Evolutionary conservation across 2,329 filamentous ascomycete genomes (phyloP), one percentile per base, ranked within the genome.

Genomic region (Fusarium dimerum): DNA sequence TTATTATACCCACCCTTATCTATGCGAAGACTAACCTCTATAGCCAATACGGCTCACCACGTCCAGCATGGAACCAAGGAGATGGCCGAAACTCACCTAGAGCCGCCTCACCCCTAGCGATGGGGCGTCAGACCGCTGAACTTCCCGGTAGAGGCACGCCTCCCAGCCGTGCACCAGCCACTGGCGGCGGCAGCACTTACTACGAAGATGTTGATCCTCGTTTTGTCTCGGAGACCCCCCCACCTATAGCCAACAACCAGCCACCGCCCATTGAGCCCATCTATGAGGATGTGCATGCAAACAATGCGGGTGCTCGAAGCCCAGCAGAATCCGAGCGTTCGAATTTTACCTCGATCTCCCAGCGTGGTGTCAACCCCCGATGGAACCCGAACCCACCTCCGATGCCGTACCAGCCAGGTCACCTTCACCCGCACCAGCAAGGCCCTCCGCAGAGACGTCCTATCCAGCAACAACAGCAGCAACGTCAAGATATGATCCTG

Each of bases 171-270:
- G 40, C 67, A 65, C 47, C 62, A 61, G 8, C 56, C 62, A 36
- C 47, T 9, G 48, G 40, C 45, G 74, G 66, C 45, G 50, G 46
- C 13, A 60, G 46, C 62, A 74, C 81, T 56, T 97, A 97, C 73
- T 96, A 95, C 67, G 94, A 97, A 78, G 93, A 97, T 69, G 85
- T 96, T 12, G 92, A 96, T 60, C 92, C 93, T 42, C 89, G 86
- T 51, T 97, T 97, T 66, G 88, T 85, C 34, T 80, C 56, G n/a
- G 50, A 61, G n/a, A 60, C 62, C 46, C 70, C 72, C 40, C 54
- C 55, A 66, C 64, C 54, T 59, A 47, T 60, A 55, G 55, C 68
- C 55, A 51, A 64, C 38, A 56, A 60, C 44, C 52, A 68, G 49
- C 64, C 64, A 18, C 63, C 67, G 18, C 64, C 67, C 9, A 56